Base-by-base conservation (phyloP, 352 stramenopile species). In the Phytophthora fragariae region DNA sequence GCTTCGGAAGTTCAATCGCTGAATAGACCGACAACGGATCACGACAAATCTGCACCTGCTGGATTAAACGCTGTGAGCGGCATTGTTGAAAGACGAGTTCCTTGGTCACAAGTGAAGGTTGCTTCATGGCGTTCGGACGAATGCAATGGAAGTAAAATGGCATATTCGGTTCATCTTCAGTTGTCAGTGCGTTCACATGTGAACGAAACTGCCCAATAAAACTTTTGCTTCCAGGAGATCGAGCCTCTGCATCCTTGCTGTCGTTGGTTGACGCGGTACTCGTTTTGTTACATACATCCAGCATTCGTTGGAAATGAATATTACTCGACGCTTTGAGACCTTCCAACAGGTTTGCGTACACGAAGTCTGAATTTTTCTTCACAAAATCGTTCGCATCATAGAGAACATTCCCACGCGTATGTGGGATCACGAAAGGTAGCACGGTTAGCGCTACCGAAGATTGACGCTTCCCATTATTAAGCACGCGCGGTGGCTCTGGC, bases 321-420 rank as follows among this genome's bases (percentile, higher is more conserved):
- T 76, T 78, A 41, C 53, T 58, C 2, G 80, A 84, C n/a, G 56
- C 44, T 14, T 67, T 73, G 2, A 92, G 58, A 5, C 65, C 73
- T 12, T 75, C 66, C 14, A 87, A 19, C 6, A 93, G 27, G 21
- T 64, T 78, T 44, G 67, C 14, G 19, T 81, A 83, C 62, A 83
- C 72, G 17, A 86, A 89, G 17, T 93, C 84, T 3, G 84, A 88
- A 52, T 93, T 92, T 65, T 91, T 92, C 62, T 83, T 83, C 19
- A 93, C 83, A 62, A 93, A 93, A 7, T 89, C 82, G 10, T 44
- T 80, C 12, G 83, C 84, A 53, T 92, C 86, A 57, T 93, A 93
- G 14, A 80, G 63, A 3, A 92, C 76, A 14, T 76, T 33, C 15
- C 76, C 75, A n/a, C 83, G 77, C 6, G 83, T 69, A 33, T 93